A percentile compares a stretch with the other conserved stretches of the same genome.
Conservation (phyloP, 1,139 yeast genomes). For the Wickerhamomyces sp. region DNA sequence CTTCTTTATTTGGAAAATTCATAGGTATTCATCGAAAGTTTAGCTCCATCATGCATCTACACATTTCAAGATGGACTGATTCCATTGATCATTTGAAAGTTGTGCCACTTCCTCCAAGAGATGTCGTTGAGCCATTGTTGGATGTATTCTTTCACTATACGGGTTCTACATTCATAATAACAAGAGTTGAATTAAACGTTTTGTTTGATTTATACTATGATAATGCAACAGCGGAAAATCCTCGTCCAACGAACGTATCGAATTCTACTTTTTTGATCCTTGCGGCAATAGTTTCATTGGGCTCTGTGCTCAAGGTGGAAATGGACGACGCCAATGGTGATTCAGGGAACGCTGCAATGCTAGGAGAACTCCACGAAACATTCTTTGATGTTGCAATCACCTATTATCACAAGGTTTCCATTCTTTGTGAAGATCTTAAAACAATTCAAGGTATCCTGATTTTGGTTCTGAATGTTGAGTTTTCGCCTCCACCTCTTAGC, state of each 20-base stretch:
- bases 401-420: slow-evolving; percentile 44
- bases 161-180: slow-evolving; percentile 13
- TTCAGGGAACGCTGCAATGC: not conserved
- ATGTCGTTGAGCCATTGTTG: slow-evolving; percentile 16
- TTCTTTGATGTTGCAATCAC: slow-evolving; percentile 32
- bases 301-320: slow-evolving; percentile 11
- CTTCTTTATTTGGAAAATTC: slow-evolving; percentile 19
- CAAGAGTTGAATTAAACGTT: slow-evolving; percentile 8
- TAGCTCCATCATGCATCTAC: slow-evolving; percentile 19
- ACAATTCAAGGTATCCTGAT: slow-evolving; percentile 48
- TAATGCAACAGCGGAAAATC: not conserved
- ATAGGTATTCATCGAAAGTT: slow-evolving; percentile 20
- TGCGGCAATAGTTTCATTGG: slow-evolving; percentile 12
- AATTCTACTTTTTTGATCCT: slow-evolving; percentile 18
- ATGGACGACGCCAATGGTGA: not conserved
- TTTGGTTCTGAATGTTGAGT: slow-evolving; percentile 42
- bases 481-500: slow-evolving; percentile 38
- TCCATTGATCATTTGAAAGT: slow-evolving; percentile 26
- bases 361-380: slow-evolving; percentile 5
- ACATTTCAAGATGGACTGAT: slow-evolving; percentile 28
- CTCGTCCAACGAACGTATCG: slow-evolving; percentile 7
- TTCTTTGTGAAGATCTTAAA: slow-evolving; percentile 46
- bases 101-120: slow-evolving; percentile 27
- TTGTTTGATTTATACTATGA: slow-evolving; percentile 14
- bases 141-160: slow-evolving; percentile 17